Base-by-base conservation (phyloP, 2,329 filamentous ascomycete species). In the Fusarium foetens region DNA sequence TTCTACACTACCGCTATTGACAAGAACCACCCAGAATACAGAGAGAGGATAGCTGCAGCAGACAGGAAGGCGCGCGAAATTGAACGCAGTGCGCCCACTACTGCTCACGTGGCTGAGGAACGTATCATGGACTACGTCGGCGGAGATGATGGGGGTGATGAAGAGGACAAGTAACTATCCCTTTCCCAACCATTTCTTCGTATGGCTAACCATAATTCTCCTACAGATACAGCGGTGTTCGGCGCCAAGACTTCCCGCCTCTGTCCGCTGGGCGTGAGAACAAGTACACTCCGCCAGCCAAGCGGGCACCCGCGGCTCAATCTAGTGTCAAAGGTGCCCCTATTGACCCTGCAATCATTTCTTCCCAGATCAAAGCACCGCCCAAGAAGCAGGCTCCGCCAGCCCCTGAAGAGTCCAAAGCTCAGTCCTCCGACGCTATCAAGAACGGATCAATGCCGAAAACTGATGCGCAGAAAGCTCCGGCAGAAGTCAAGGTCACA, bases 1-100 rank as follows among this genome's bases (percentile, higher is more conserved):
- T 90, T 96, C 46, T 99, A 99, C 83, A 99, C 96, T 3, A 99
- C 96, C 14, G 84, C 89, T 43, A 97, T 99, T 78, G 90, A 99
- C 82, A 94, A 91, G 78, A 93, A 83, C 71, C 91, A 97, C 76
- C 95, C 96, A 2, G 87, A 92, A 59, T 98, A 97, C 82, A 91
- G 89, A 71, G 90, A 94, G 80, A 90, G 92, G 72, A 87, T 93
- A 76, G 94, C 93, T 7, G 89, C 91, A 39, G 96, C 95, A 5
- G 94, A 95, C 27, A 91, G 88, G 74, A 93, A 95, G 78, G 96
- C 94, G 27, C 90, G 93, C 67, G 95, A 98, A 81, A 99, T 99
- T 75, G 94, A 98, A 81, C 86, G 88, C 49, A 93, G 91, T 70
- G 85, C 87, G 23, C 86, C 94, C 12, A 87, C 89, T 39, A 97